Evolutionary conservation across 495 filamentous ascomycete genomes (phyloP), one percentile per base, ranked within the genome.

Genomic region (Talaromyces ruber): DNA sequence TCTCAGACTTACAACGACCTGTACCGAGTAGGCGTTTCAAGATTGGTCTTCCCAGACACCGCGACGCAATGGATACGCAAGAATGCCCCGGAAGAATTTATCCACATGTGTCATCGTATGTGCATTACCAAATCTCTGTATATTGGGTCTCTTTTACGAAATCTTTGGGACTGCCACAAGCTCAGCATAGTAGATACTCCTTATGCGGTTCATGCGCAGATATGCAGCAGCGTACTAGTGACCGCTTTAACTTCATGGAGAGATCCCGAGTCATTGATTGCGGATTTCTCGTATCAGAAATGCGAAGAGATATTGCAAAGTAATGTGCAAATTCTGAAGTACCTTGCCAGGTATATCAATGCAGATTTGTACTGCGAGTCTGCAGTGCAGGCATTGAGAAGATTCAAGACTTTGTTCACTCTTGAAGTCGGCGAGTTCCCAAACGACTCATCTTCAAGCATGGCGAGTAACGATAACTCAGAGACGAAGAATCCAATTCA

Each of bases 181-280:
- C 54, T 18, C 11, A 57, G 54, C 9, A 26, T 57, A 12, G 8
- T 57, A 26, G 54, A 57, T 57, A 26, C 30, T 57, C 54, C 54
- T 7, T 57, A 57, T 30, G 54, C 54, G 16, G 54, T 57, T 16
- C 54, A 57, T 8, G 28, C 54, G 18, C 54, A 57, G 14, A 57
- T 57, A 28, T 57, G 54, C 54, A 57, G 54, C 12, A 57, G 54
- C 54, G 54, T 57, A 16, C 28, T 57, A 12, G 54, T 57, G 6
- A 57, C 54, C 25, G 18, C 26, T 32, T 28, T 57, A 16, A 9
- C 9, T 14, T 57, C 54, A 21, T 57, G 54, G 54, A 29, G 25
- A 26, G 54, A 30, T 11, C 28, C 26, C 14, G 54, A 57, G n/a
- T 25, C 54, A 18, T n/a, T 57, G 30, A 5, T 57, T 11, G 16